Conservation (phyloP, 1,284 basidiomycete genomes). For the Schizopora paradoxa region DNA sequence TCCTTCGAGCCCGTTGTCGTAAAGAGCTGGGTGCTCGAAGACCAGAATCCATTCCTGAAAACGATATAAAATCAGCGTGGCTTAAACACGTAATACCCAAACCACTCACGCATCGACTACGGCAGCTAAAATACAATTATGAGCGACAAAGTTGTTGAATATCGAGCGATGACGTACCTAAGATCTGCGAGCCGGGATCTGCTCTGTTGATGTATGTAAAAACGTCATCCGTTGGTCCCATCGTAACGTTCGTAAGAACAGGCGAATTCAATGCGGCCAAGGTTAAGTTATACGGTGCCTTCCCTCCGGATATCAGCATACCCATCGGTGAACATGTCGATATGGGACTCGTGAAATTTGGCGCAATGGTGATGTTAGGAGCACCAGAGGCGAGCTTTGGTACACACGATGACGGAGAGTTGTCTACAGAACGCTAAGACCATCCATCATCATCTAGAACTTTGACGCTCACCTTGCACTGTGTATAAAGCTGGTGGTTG, state of each 20-base stretch:
- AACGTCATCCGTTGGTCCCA: slow-evolving; percentile 34
- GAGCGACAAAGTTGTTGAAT: background rate
- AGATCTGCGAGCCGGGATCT: slow-evolving; percentile 31
- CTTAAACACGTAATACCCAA: too few species aligned
- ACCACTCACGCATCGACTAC: slow-evolving; percentile 7
- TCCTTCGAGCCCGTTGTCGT: slow-evolving; percentile 13
- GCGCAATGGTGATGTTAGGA: slow-evolving; percentile 34
- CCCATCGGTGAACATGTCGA: slow-evolving; percentile 45
- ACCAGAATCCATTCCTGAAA: slow-evolving; percentile 17
- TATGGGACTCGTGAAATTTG: slow-evolving; percentile 39
- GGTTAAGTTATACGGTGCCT: slow-evolving; percentile 42
- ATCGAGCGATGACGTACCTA: slow-evolving; percentile 34
- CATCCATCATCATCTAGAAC: slow-evolving; percentile 6
- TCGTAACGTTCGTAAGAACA: slow-evolving; percentile 40
- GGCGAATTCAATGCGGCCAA: slow-evolving; percentile 36
- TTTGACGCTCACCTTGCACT: slow-evolving; percentile 29
- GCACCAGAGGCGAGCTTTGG: slow-evolving; percentile 23
- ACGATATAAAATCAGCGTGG: too few species aligned
- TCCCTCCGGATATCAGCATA: slow-evolving; percentile 40
- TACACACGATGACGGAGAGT: slow-evolving; percentile 34
- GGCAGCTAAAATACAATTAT: slow-evolving; percentile 1
- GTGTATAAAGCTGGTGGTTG: slow-evolving; percentile 31
- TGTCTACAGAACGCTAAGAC: slow-evolving; percentile 23
- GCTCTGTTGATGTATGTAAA: slow-evolving; percentile 47
- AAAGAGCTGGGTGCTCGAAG: slow-evolving; percentile 12